Conservation (phyloP, 306 rosid genomes). For the Astragalus glycyphyllos region DNA sequence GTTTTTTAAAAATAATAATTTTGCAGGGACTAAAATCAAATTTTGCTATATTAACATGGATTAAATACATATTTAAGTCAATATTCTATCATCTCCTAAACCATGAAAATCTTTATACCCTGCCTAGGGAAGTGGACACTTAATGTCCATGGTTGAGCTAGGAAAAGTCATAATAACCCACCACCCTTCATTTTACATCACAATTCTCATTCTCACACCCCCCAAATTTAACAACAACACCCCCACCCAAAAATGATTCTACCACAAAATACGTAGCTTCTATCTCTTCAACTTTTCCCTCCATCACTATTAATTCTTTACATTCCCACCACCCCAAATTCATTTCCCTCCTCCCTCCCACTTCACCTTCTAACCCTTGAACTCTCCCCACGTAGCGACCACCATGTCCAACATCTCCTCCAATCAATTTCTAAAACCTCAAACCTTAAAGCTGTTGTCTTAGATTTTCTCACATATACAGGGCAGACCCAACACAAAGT, state of each 20-base stretch:
- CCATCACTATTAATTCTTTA: slow-evolving; percentile 49
- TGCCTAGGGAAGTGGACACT: slow-evolving; percentile 21
- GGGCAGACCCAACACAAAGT: too few relatives aligned
- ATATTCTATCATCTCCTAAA: not conserved
- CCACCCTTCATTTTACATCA: slow-evolving; percentile 47
- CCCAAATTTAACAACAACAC: not conserved
- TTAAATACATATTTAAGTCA: too few relatives aligned
- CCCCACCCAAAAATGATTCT: not conserved
- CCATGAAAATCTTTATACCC: slow-evolving; percentile 41
- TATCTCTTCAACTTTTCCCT: slow-evolving; percentile 38
- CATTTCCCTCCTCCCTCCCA: not conserved
- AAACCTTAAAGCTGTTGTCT: slow-evolving; percentile 44
- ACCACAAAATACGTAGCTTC: slow-evolving; percentile 46
- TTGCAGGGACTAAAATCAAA: too few relatives aligned
- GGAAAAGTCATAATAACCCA: slow-evolving; percentile 36
- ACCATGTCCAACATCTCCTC: not conserved
- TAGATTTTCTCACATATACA: slow-evolving; percentile 50
- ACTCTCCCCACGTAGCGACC: slow-evolving; percentile 4
- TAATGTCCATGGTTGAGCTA: slow-evolving; percentile 36
- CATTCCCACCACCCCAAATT: not conserved
- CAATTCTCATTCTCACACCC: slow-evolving; percentile 49
- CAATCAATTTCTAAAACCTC: slow-evolving; percentile 26
- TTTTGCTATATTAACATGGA: too few relatives aligned
- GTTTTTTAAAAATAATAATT: too few relatives aligned
- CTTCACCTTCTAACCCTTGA: slow-evolving; percentile 9